Conservation (phyloP, 345 rosid species). For the Zanthoxylum bungeanum region DNA sequence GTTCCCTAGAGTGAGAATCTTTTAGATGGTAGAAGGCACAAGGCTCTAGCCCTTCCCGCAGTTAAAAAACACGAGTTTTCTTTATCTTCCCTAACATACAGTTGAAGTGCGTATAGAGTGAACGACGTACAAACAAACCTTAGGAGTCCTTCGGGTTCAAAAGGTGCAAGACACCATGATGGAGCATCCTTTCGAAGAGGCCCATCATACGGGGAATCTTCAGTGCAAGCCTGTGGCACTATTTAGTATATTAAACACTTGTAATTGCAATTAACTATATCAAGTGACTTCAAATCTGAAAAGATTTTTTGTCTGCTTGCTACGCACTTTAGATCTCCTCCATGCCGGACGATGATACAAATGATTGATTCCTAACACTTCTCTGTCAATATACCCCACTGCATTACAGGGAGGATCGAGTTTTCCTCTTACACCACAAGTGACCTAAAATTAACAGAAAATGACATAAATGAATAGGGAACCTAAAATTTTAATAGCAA, state of each 20-base stretch:
- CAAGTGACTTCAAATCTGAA: slow-evolving; percentile 2
- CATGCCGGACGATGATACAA: slow-evolving; percentile 85
- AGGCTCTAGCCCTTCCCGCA: not conserved
- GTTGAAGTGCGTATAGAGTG: not conserved
- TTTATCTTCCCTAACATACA: not conserved
- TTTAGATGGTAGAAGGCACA: not conserved
- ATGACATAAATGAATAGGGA: not conserved
- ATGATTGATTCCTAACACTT: slow-evolving; percentile 67
- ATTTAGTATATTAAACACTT: slow-evolving; percentile 17
- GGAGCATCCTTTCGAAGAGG: slow-evolving; percentile 58
- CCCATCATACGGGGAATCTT: slow-evolving; percentile 59
- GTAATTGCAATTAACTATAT: slow-evolving; percentile 4
- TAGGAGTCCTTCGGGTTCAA: slow-evolving; percentile 90
- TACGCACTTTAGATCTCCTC: slow-evolving; percentile 77
- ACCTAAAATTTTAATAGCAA: not conserved
- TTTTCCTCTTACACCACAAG: slow-evolving; percentile 72
- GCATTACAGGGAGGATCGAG: slow-evolving; percentile 89
- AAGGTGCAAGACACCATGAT: slow-evolving; percentile 86
- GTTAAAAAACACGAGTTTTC: not conserved
- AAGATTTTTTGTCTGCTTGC: not conserved
- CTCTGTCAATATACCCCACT: slow-evolving; percentile 72
- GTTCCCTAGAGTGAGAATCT: not conserved
- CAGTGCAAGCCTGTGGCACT: slow-evolving; percentile 69
- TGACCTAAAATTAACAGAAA: slow-evolving; percentile 42
- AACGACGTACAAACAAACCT: slow-evolving; percentile 41